Evolutionary conservation across 23 red algal genomes (phyloP).

Genomic region (Cyanidiococcus yangmingshanensis): DNA sequence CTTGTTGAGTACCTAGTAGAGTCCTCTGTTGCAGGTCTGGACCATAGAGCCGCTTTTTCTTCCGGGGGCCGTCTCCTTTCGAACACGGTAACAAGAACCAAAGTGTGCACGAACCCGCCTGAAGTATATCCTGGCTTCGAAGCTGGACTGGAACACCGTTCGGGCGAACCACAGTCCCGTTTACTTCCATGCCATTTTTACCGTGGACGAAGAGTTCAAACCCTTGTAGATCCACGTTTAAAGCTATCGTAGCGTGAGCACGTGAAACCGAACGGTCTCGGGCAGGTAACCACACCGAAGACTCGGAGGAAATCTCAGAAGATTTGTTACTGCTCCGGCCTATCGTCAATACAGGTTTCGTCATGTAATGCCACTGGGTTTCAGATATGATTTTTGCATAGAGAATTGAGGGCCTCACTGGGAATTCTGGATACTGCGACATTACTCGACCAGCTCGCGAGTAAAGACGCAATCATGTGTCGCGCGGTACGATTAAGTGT

Average conservation of each 20-base stretch:
- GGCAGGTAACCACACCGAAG: not conserved
- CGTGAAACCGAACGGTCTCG: conserved; percentile 9
- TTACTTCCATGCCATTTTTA: conserved; percentile 15
- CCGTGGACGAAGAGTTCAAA: conserved; percentile 14
- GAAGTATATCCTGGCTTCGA: conserved; percentile 9
- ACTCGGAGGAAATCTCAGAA: not conserved
- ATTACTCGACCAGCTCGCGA: too few species aligned
- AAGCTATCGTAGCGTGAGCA: not conserved
- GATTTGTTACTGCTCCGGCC: not conserved
- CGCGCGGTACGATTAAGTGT: too few species aligned
- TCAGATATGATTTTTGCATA: conserved; percentile 10
- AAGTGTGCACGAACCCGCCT: conserved; percentile 8
- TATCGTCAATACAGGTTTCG: not conserved
- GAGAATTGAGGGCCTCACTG: not conserved
- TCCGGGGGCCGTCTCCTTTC: conserved; percentile 3
- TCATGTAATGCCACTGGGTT: not conserved
- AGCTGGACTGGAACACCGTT: not conserved
- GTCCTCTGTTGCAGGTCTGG: not conserved
- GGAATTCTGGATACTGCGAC: too few species aligned
- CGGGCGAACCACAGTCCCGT: not conserved
- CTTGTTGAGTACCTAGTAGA: not conserved
- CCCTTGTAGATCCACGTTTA: not conserved
- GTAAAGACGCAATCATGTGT: too few species aligned
- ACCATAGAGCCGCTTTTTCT: not conserved
- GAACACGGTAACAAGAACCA: conserved; percentile 4